phyloP scores from a whole-genome alignment of 768 basidiomycete genomes.

The Gymnopilus dilepis region DNA sequence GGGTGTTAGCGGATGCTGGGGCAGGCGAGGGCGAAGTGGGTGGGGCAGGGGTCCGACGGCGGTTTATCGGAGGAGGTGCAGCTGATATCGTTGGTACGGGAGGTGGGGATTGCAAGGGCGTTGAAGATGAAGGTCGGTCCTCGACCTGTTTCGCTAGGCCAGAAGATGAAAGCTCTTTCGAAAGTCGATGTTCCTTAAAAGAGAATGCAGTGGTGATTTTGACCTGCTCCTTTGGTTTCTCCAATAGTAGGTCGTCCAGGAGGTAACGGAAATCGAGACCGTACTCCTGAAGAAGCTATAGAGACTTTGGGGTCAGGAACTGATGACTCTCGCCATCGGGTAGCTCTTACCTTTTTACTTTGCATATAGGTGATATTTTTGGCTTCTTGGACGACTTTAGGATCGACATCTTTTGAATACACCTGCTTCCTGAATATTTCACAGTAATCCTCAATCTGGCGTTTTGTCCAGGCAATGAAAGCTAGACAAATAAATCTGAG shows the following conservation, averaged over 20 bases:
- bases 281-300: conserved; percentile 85
- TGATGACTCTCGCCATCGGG: background rate
- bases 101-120: conserved; percentile 28
- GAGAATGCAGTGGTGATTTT: conserved; percentile 36
- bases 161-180: conserved; percentile 31
- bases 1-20: conserved; percentile 14
- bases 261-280: conserved; percentile 94
- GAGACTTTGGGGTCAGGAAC: background rate
- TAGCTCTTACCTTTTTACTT: conserved; percentile 71
- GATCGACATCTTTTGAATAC: conserved; percentile 79
- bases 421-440: conserved; percentile 91
- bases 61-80: conserved; percentile 32
- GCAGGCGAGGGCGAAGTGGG: conserved; percentile 20
- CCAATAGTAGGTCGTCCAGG: conserved; percentile 73
- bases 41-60: conserved; percentile 35
- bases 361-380: conserved; percentile 78
- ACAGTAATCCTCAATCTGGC: conserved; percentile 81
- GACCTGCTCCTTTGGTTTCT: conserved; percentile 47
- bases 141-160: conserved; percentile 24
- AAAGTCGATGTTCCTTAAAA: conserved; percentile 36
- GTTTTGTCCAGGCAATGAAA: conserved; percentile 93
- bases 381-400: conserved; percentile 76
- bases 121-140: conserved; percentile 15
- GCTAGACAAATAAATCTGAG: conserved; percentile 51
- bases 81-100: conserved; percentile 35